Evolutionary conservation across 768 basidiomycete species (phyloP), one percentile per base, ranked within the genome.

Genomic region (Collybia nuda): DNA sequence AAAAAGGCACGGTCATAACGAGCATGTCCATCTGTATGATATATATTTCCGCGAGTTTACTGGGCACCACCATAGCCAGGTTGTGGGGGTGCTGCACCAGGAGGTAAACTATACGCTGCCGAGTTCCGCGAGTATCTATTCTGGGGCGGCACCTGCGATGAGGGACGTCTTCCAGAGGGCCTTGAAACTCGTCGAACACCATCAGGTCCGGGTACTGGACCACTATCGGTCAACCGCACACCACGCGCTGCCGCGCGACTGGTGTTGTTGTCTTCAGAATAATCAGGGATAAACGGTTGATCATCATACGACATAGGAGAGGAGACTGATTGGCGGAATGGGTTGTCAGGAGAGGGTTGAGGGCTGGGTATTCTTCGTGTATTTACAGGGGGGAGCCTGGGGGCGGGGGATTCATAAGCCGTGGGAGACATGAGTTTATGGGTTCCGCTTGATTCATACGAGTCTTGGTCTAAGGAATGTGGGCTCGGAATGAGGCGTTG

Each of bases 111-210:
- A 56, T 68, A 77, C 37, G 62, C 68, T 26, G 75, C 72, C 19
- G 82, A 80, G 21, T 73, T 67, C 29, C 90, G 78, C 47, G 88
- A 90, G 66, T 88, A 91, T 22, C 89, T 75, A 62, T 88, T 86
- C 69, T 81, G 81, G 49, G 75, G 72, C 2, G 78, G 75, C 19
- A 71, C 69, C 59, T 86, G 85, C 26, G 86, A 82, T 22, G 80
- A 73, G 12, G 85, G 78, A 40, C 88, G 73, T 56, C 85, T 76
- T 35, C 69, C 69, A 7, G 73, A 62, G 41, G 78, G 82, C 59
- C 90, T 74, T 41, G 89, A 80, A 22, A 95, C 88, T 50, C 93
- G 71, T 36, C 92, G 80, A 22, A 93, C 93, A 47, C 88, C 86
- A 15, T 88, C 85, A 7, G 84, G 79, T 29, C 80, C 80, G 36